Percentiles rank a stretch among this genome's conserved stretches.
phyloP scores from a whole-genome alignment of 345 rosid species.

The Populus davidiana region DNA sequence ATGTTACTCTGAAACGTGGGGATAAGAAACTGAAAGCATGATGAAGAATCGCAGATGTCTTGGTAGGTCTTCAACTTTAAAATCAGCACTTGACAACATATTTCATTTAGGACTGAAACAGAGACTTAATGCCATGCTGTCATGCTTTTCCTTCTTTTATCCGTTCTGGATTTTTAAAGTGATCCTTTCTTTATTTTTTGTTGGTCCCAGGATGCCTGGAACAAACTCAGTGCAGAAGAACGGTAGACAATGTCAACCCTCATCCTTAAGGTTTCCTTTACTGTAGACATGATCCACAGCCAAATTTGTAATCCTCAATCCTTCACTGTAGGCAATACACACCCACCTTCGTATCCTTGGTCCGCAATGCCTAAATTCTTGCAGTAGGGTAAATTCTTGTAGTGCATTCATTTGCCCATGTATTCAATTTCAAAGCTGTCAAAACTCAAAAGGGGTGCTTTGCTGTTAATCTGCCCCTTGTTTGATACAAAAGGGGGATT shows the following conservation, averaged over 20 bases:
- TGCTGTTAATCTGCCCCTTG: not conserved
- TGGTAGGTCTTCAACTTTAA: not conserved
- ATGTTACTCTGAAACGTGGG: too few relatives aligned
- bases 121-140: not conserved
- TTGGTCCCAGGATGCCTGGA: slow-evolving; percentile 31
- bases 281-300: not conserved
- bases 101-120: not conserved
- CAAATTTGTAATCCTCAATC: not conserved
- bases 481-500: not conserved
- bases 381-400: not conserved
- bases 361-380: not conserved
- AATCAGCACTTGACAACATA: not conserved
- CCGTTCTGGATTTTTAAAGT: not conserved
- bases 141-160: not conserved
- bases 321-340: not conserved
- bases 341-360: not conserved
- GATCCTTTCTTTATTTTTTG: not conserved
- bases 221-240: slow-evolving; percentile 27
- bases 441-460: not conserved
- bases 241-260: not conserved
- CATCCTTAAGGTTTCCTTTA: not conserved
- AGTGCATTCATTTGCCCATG: not conserved
- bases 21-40: not conserved
- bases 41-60: not conserved
- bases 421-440: not conserved